Base-by-base conservation (phyloP, 306 rosid species). In the Cercis canadensis region DNA sequence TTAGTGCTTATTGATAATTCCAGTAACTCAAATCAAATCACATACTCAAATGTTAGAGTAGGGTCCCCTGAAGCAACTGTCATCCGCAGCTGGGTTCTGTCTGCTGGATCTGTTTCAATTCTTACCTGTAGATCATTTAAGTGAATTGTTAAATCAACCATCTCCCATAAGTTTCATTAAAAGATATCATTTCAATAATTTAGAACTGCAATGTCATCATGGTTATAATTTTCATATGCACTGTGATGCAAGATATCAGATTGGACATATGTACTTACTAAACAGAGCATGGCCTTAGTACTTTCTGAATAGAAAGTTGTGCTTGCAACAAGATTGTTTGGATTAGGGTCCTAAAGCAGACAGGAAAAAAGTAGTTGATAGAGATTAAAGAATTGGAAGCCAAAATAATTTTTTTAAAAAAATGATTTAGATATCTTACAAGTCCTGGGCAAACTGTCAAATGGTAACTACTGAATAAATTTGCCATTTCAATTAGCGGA, bases 61-160 rank as follows among this genome's bases (percentile, higher is more conserved):
- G 99, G 96, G 74, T 95, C 99, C 85, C 99, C 99, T 4, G 99
- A 91, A 75, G 92, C 92, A 80, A 95, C 89, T 9, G 99, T 95
- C 99, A 95, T 85, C 44, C 99, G 96, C 77, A 95, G 75, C 81
- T 95, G 99, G 60, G 97, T 95, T 80, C 99, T 86, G 83, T 95
- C 99, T 11, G 99, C 96, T 59, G 99, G 99, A 78, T 95, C 99
- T 7, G 99, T 95, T 88, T 95, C 99, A 68, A 95, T 74, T 86
- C 99, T 79, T 57, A 67, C 60, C 99, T 95, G 96, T 66, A 44
- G 41, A 62, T 53, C 69, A 77, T 60, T 67, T 61, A 66, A 40
- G 19, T 33, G 16, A 31, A 59, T n/a, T 59, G 70, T 80, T 56
- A 81, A 70, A 47, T 60, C 49, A 59, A 39, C 44, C 24, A 33